These are phyloP conservation scores for Lachancea nothofagi DNA, from an alignment of 805 yeast species.

Conservation along the genomic window DNA sequence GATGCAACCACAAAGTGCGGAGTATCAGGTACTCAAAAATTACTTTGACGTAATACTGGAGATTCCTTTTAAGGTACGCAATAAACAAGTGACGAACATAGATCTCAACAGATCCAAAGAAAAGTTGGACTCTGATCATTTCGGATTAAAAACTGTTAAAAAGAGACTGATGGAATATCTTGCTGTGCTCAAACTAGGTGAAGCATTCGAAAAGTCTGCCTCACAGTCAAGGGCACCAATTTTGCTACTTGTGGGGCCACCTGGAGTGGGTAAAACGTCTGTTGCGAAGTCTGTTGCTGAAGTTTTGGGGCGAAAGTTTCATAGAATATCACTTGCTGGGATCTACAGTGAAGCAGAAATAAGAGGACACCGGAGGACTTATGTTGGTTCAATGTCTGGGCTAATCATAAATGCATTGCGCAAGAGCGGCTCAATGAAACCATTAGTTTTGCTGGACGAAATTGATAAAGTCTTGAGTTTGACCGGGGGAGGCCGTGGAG, in stretches of 20 bases:
- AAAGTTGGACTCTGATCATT: slow-evolving; percentile 71
- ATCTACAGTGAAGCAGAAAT: slow-evolving; percentile 84
- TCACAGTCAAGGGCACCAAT: slow-evolving; percentile 55
- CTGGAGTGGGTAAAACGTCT: slow-evolving; percentile 90
- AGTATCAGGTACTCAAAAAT: slow-evolving; percentile 57
- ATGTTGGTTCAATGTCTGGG: slow-evolving; percentile 92
- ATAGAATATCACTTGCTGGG: slow-evolving; percentile 81
- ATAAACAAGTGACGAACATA: slow-evolving; percentile 26
- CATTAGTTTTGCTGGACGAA: slow-evolving; percentile 78
- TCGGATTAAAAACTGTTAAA: slow-evolving; percentile 69
- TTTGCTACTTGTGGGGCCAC: slow-evolving; percentile 80
- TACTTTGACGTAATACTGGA: slow-evolving; percentile 63
- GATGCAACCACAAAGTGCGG: slow-evolving; percentile 51
- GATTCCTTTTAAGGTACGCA: slow-evolving; percentile 48
- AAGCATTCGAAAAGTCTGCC: slow-evolving; percentile 11
- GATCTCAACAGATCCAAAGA: slow-evolving; percentile 48
- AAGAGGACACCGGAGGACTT: slow-evolving; percentile 85
- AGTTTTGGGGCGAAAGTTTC: slow-evolving; percentile 67
- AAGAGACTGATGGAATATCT: slow-evolving; percentile 71
- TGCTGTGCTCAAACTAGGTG: slow-evolving; percentile 61
- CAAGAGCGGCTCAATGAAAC: slow-evolving; percentile 72
- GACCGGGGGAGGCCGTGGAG: slow-evolving; percentile 24
- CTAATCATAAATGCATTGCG: slow-evolving; percentile 69
- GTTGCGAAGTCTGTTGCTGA: slow-evolving; percentile 76
- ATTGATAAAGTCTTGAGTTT: slow-evolving; percentile 65